Percentiles rank a stretch among this genome's conserved stretches.
These are phyloP conservation scores for Trypanosoma platydactyli DNA, from an alignment of 208 protist species.

Conservation along the genomic window DNA sequence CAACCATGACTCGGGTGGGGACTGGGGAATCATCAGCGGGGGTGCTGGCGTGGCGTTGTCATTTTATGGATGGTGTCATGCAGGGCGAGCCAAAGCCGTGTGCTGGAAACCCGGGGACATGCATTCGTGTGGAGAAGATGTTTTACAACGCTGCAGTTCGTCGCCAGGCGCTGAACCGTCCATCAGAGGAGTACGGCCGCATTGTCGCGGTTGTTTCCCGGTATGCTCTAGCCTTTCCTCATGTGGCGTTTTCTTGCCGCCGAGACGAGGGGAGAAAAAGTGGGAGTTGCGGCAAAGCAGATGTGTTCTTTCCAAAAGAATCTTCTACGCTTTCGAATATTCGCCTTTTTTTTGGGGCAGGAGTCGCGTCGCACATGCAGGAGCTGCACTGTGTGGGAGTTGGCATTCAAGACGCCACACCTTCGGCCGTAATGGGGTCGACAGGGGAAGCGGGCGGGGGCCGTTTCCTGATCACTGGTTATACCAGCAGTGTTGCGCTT, in stretches of 20 bases:
- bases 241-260: slow-evolving; percentile 71
- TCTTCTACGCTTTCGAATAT: slow-evolving; percentile 78
- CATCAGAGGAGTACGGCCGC: slow-evolving; percentile 91
- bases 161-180: slow-evolving; percentile 76
- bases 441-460: slow-evolving; percentile 44
- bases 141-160: slow-evolving; percentile 89
- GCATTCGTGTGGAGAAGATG: slow-evolving; percentile 84
- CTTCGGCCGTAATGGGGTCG: slow-evolving; percentile 25
- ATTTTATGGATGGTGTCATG: slow-evolving; percentile 93
- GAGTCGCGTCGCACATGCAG: slow-evolving; percentile 53
- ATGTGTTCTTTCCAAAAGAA: slow-evolving; percentile 54
- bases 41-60: slow-evolving; percentile 50
- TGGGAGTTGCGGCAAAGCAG: slow-evolving; percentile 20
- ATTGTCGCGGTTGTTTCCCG: slow-evolving; percentile 90
- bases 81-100: slow-evolving; percentile 80
- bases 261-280: slow-evolving; percentile 32
- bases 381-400: slow-evolving; percentile 22
- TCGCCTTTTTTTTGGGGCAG: slow-evolving; percentile 54
- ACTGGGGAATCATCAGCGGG: background rate
- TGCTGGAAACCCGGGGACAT: slow-evolving; percentile 85
- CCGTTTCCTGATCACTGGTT: slow-evolving; percentile 68
- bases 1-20: slow-evolving; percentile 42
- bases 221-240: slow-evolving; percentile 85
- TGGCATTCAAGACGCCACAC: slow-evolving; percentile 28
- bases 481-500: slow-evolving; percentile 73